These are phyloP conservation scores for Aspergillus cristatus DNA, from an alignment of 495 filamentous ascomycete species.

Conservation along the genomic window DNA sequence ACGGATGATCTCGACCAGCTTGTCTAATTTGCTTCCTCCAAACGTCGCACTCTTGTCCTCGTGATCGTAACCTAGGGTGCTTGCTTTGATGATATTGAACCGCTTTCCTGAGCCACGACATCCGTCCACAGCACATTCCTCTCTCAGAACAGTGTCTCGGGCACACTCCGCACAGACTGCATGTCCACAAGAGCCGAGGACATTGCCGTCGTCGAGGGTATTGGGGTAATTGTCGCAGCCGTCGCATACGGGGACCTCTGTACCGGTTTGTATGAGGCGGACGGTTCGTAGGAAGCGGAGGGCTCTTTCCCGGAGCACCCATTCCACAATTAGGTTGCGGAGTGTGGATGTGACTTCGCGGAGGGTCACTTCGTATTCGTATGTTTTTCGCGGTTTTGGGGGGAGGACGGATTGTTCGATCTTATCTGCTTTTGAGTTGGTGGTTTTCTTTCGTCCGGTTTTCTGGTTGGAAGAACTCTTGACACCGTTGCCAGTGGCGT, in stretches of 20 bases:
- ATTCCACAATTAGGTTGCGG: conserved; percentile 19
- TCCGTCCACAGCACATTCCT: conserved; percentile 18
- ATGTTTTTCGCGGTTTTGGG: conserved; percentile 4
- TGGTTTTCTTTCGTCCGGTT: too few relatives aligned
- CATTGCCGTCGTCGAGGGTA: conserved; percentile 10
- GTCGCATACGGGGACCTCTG: conserved; percentile 15
- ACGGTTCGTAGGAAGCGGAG: conserved; percentile 22
- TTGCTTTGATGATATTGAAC: conserved; percentile 27
- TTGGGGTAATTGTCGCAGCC: conserved; percentile 13
- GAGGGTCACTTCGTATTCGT: conserved; percentile 11
- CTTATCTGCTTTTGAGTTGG: neutral
- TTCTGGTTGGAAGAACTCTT: too few relatives aligned
- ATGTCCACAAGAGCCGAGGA: conserved; percentile 46
- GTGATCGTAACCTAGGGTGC: conserved; percentile 22
- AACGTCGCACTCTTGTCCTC: conserved; percentile 14
- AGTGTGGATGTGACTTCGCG: conserved; percentile 15
- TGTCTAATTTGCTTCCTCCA: conserved; percentile 38
- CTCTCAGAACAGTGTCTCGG: conserved; percentile 3
- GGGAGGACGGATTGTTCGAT: conserved; percentile 1
- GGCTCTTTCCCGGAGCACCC: conserved; percentile 19
- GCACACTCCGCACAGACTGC: conserved; percentile 34
- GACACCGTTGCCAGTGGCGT: neutral
- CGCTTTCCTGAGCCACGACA: conserved; percentile 21
- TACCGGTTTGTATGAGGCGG: conserved; percentile 12
- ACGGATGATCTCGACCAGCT: conserved; percentile 37